phyloP scores from a whole-genome alignment of 2,329 filamentous ascomycete species.

The Trichoderma koningii region DNA sequence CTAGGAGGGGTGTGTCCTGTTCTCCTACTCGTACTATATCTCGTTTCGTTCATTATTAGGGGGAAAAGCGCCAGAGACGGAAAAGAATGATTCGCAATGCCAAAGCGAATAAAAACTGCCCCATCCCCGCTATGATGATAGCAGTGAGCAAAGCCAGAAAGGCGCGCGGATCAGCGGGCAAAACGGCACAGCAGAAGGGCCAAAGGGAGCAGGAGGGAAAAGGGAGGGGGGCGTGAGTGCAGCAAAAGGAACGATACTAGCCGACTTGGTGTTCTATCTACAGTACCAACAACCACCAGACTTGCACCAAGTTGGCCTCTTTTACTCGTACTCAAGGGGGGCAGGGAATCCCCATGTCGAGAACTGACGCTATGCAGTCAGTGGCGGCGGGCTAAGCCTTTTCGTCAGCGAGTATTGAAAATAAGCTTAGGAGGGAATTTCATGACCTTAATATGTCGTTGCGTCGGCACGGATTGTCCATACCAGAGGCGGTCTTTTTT shows the following conservation, averaged over 20 bases:
- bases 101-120: too few species aligned
- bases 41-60: neutral
- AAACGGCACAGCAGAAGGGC: slow-evolving; percentile 11
- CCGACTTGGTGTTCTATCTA: too few species aligned
- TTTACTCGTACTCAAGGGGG: neutral
- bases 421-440: slow-evolving; percentile 28
- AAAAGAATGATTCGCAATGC: neutral
- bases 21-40: neutral
- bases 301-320: too few species aligned
- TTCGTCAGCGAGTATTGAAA: slow-evolving; percentile 26
- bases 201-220: slow-evolving; percentile 1
- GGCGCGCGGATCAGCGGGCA: slow-evolving; percentile 21
- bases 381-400: slow-evolving; percentile 26
- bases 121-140: neutral
- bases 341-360: slow-evolving; percentile 11
- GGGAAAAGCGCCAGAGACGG: neutral
- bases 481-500: neutral
- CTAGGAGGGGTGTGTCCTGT: neutral
- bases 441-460: slow-evolving; percentile 25
- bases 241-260: neutral
- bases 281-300: too few species aligned
- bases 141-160: neutral
- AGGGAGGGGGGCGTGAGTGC: slow-evolving; percentile 9
- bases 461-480: neutral
- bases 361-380: slow-evolving; percentile 12